A percentile compares a stretch with the other conserved stretches of the same genome.
Evolutionary conservation across 805 yeast genomes (phyloP).

Genomic region (Lachancea waltii): DNA sequence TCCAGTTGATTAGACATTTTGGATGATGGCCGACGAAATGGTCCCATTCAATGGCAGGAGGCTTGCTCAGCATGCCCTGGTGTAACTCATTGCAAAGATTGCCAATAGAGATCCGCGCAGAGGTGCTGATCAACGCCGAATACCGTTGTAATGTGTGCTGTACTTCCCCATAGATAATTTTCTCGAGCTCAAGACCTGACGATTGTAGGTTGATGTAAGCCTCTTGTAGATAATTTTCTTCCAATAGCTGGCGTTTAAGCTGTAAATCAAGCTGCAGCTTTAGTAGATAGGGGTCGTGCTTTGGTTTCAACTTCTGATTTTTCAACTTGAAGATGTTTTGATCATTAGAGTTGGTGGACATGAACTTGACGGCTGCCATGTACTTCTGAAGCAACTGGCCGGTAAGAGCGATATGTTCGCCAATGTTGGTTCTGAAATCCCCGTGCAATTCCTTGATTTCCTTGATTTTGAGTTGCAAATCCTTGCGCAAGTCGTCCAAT

Average conservation of each 20-base stretch:
- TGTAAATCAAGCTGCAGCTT: conserved; percentile 59
- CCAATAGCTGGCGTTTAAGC: conserved; percentile 51
- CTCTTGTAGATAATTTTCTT: conserved; percentile 60
- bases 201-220: conserved; percentile 58
- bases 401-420: conserved; percentile 55
- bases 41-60: conserved; percentile 65
- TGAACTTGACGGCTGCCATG: conserved; percentile 38
- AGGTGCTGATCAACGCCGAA: conserved; percentile 45
- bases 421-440: conserved; percentile 57
- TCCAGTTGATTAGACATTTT: conserved; percentile 36
- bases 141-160: conserved; percentile 51
- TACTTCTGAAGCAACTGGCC: conserved; percentile 49
- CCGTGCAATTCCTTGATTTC: conserved; percentile 65
- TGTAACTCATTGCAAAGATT: conserved; percentile 41
- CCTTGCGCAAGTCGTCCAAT: conserved; percentile 55
- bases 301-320: conserved; percentile 29
- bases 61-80: conserved; percentile 45
- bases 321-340: conserved; percentile 20
- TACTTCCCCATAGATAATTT: conserved; percentile 54
- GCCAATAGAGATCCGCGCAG: conserved; percentile 48
- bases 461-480: conserved; percentile 66
- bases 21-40: conserved; percentile 46
- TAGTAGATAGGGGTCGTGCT: conserved; percentile 56
- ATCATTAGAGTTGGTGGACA: conserved; percentile 33
- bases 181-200: conserved; percentile 58